Evolutionary conservation across 371 early-diverging fungal species (phyloP).

Genomic region (Chytridiales sp.): DNA sequence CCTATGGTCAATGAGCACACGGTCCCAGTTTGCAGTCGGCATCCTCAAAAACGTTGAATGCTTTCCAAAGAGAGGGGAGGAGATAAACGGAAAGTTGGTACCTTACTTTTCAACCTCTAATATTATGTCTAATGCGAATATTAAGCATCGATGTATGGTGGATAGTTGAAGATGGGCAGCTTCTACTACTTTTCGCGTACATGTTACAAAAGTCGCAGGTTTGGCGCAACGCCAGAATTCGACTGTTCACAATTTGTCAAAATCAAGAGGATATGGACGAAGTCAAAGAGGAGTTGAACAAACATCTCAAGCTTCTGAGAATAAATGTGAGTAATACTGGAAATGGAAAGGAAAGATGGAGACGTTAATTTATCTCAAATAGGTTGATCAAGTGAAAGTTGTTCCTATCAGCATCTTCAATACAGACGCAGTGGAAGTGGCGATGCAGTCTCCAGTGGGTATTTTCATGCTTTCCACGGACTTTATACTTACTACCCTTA

Average conservation of each 20-base stretch:
- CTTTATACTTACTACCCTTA: too few species aligned
- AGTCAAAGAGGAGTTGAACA: neutral
- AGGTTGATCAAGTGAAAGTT: too few species aligned
- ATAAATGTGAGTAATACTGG: too few species aligned
- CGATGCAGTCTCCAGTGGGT: too few species aligned
- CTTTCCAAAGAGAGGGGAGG: neutral
- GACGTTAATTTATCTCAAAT: too few species aligned
- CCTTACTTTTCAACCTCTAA: neutral
- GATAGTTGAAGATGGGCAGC: constrained; percentile 15
- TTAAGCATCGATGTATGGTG: constrained; percentile 22
- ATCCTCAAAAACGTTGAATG: neutral
- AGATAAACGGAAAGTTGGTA: neutral
- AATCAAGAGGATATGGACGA: neutral
- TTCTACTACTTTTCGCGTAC: constrained; percentile 14
- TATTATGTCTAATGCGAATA: neutral
- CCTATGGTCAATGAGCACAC: neutral
- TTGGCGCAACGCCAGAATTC: neutral
- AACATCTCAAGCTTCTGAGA: neutral
- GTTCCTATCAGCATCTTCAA: too few species aligned
- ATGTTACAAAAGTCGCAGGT: constrained; percentile 7
- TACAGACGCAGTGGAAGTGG: too few species aligned
- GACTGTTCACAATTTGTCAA: constrained; percentile 6
- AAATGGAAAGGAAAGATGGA: too few species aligned
- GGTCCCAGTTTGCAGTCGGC: neutral
- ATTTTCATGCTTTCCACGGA: too few species aligned